Conservation (phyloP, 257 asterid genomes). For the Salvia hispanica region DNA sequence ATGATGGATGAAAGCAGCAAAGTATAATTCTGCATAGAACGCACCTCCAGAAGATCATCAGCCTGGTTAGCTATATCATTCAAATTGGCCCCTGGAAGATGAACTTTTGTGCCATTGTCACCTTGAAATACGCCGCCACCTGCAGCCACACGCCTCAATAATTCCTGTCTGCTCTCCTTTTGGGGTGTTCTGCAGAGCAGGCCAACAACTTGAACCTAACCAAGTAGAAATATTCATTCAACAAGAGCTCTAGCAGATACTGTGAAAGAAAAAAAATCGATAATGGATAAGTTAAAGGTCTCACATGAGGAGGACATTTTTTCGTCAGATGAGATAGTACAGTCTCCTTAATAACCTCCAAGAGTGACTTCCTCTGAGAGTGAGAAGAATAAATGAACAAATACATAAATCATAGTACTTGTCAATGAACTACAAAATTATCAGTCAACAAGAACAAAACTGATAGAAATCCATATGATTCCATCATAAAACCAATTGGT, state of each 20-base stretch:
- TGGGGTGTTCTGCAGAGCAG: constrained; percentile 90
- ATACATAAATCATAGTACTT: constrained; percentile 26
- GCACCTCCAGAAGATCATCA: constrained; percentile 93
- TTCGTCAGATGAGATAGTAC: constrained; percentile 91
- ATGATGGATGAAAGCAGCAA: constrained; percentile 3
- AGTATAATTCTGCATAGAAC: neutral
- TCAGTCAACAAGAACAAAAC: constrained; percentile 17
- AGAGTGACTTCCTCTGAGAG: constrained; percentile 65
- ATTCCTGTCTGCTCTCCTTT: constrained; percentile 91
- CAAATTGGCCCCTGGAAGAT: constrained; percentile 93
- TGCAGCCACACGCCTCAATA: constrained; percentile 91
- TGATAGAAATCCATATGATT: neutral
- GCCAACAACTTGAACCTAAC: constrained; percentile 95
- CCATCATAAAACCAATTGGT: too few species aligned
- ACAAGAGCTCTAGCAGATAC: constrained; percentile 30
- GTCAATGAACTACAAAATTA: constrained; percentile 22
- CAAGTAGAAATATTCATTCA: constrained; percentile 26
- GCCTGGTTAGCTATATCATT: constrained; percentile 97
- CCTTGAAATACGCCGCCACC: constrained; percentile 94
- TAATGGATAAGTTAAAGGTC: constrained; percentile 35
- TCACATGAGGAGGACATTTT: constrained; percentile 92
- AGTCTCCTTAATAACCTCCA: constrained; percentile 97
- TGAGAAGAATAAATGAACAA: constrained; percentile 42
- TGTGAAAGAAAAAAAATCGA: constrained; percentile 2
- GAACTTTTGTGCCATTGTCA: constrained; percentile 82